Base-by-base conservation (phyloP, 768 basidiomycete species). In the Leucocoprinus leucothites region DNA sequence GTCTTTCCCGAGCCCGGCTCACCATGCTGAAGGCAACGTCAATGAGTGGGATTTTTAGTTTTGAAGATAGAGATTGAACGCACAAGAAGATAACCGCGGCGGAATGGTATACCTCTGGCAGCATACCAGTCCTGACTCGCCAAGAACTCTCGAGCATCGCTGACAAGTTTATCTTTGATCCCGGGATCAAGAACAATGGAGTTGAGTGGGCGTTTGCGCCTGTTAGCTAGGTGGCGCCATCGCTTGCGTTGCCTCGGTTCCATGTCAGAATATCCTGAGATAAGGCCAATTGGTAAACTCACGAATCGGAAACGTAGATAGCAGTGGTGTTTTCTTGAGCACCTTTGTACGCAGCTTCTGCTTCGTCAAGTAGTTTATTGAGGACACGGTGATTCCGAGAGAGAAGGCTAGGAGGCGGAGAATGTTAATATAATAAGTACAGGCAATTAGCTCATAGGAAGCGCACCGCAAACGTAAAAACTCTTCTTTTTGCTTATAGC, bases 1-100 rank as follows among this genome's bases (percentile, higher is more conserved):
- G 89, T 91, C 64, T 91, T 93, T 0, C 91, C 89, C 8, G 85
- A 82, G 6, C 89, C 88, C 28, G 89, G 87, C 3, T 80, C 84
- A 21, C 89, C 89, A 60, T 89, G 80, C 82, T 84, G 61, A 3
- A 41, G 14, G 14, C 14, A 5, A 41, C 6, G 31, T 41, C 14
- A 41, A n/a, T 8, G 13, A n/a, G 18, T 57, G 5, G n/a, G n/a
- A n/a, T n/a, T n/a, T n/a, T n/a, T n/a, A n/a, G n/a, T n/a, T n/a
- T n/a, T n/a, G n/a, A n/a, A n/a, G n/a, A n/a, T n/a, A n/a, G n/a
- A n/a, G n/a, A n/a, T n/a, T n/a, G n/a, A n/a, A n/a, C n/a, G n/a
- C n/a, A 71, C 71, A 19, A 90, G 74, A 16, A 91, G 77, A 64
- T 89, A 89, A 13, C 91, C 90, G 11, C 89, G 76, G 18, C 89